Base-by-base conservation (phyloP, 495 filamentous ascomycete species). In the Pseudotulostoma volvatum region DNA sequence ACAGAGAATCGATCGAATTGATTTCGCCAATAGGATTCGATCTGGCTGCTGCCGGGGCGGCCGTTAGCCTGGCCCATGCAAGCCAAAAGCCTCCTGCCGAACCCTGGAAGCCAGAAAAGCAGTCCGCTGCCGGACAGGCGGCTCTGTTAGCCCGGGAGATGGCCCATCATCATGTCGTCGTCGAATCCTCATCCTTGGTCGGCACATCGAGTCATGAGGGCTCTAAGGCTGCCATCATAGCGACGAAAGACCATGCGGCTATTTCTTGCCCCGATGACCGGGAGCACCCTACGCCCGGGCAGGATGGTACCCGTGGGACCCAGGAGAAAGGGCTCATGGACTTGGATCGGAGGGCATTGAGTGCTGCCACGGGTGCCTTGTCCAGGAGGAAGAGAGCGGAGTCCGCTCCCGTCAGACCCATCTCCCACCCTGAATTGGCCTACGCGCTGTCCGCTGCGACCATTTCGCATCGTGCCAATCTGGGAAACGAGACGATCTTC, bases 351-450 rank as follows among this genome's bases (percentile, higher is more conserved):
- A 71, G 68, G 33, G 82, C 85, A 16, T 57, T 81, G 38, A 51
- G 65, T 34, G 85, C 84, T 18, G 83, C 84, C 4, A 77, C 75
- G 13, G 81, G 76, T 16, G 82, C 85, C 4, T 74, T 83, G 59
- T 63, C 71, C 17, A 53, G 53, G 19, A 51, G 84, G 33, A 68
- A 62, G 47, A 61, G 85, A 52, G 69, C 84, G 4, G 73, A 71
- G 9, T 86, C 83, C 3, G 66, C 67, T 7, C 81, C 81, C 1
- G 48, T 42, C 47, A 17, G 57, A 43, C 30, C 58, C 57, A 19
- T 56, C 57, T 18, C 78, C 67, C 33, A 50, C 44, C 70, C 75
- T 1, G 77, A 79, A 3, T 60, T 67, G 1, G 56, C 68, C 13
- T 76, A 80, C 55, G 81, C 80, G 4, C 55, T 81, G 4, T 77